These are phyloP conservation scores for Furcasterigmium sp. DNA, from an alignment of 2,329 filamentous ascomycete species.

Conservation along the genomic window DNA sequence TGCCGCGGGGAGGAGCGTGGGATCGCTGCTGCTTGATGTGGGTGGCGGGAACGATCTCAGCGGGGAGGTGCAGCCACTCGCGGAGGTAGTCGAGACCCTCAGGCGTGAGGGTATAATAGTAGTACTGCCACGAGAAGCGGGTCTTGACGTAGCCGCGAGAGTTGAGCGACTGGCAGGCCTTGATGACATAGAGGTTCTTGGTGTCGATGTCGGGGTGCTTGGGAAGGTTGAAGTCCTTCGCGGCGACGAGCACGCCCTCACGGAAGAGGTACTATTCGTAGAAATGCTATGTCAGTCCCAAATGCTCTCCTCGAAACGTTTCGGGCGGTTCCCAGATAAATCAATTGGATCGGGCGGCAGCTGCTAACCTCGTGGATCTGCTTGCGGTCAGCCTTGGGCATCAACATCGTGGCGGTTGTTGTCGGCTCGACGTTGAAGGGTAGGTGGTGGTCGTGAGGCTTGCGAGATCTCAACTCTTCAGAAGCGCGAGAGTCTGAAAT, in stretches of 20 bases:
- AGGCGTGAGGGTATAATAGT: conserved; percentile 99
- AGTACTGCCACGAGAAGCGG: conserved; percentile 99
- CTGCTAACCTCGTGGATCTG: conserved; percentile 80
- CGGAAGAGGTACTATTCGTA: conserved; percentile 83
- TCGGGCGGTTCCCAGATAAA: not conserved
- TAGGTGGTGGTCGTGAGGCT: conserved; percentile 26
- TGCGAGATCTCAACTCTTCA: conserved; percentile 24
- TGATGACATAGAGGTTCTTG: conserved; percentile 99
- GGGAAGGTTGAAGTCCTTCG: conserved; percentile 98
- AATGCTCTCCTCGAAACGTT: not conserved
- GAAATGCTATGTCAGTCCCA: conserved; percentile 14
- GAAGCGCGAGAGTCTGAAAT: conserved; percentile 20
- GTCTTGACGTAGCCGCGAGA: conserved; percentile 99
- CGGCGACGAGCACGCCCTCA: conserved; percentile 88
- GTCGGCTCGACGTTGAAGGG: conserved; percentile 46
- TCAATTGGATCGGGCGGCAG: not conserved
- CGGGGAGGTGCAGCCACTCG: conserved; percentile 99
- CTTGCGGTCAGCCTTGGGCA: conserved; percentile 99
- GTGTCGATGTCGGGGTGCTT: conserved; percentile 98
- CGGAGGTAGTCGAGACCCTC: conserved; percentile 99
- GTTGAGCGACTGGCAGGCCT: conserved; percentile 96
- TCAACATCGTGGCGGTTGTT: conserved; percentile 75
- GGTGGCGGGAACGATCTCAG: conserved; percentile 98
- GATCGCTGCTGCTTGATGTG: conserved; percentile 99
- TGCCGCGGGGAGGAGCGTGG: conserved; percentile 95